Percentiles rank a stretch among this genome's conserved stretches.
Evolutionary conservation across 768 basidiomycete species (phyloP).

Genomic region (Rhodosporidiobolus sp.): DNA sequence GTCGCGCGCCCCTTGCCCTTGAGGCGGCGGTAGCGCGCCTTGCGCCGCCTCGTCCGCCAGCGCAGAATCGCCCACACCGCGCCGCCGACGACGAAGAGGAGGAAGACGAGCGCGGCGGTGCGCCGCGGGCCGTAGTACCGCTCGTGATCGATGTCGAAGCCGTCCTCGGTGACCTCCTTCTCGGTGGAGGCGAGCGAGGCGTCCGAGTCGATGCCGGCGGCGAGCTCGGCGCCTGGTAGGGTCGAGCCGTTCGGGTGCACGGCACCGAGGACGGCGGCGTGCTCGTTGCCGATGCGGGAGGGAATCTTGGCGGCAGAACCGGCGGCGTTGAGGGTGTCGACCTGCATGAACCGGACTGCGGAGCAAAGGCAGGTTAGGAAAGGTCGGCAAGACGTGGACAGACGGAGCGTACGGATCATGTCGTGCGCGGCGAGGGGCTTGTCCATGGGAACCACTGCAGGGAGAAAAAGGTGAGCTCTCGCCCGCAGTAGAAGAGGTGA

Average conservation of each 20-base stretch:
- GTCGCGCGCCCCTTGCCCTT: conserved; percentile 23
- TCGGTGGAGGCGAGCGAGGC: neutral
- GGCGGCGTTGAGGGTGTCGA: conserved; percentile 76
- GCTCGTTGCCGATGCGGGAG: conserved; percentile 68
- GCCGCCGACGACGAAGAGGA: conserved; percentile 28
- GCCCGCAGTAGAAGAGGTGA: neutral
- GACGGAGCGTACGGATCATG: conserved; percentile 64
- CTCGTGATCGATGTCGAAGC: conserved; percentile 42
- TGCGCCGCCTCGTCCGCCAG: conserved; percentile 14
- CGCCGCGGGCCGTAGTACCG: conserved; percentile 42
- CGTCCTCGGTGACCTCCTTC: conserved; percentile 19
- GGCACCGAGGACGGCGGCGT: conserved; percentile 52
- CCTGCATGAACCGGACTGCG: conserved; percentile 80
- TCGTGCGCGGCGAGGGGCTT: conserved; percentile 84
- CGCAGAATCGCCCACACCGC: conserved; percentile 22
- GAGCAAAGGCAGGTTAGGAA: neutral
- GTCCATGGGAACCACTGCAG: conserved; percentile 57
- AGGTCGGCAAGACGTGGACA: neutral
- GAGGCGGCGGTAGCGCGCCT: neutral
- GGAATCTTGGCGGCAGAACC: conserved; percentile 78
- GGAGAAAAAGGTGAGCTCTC: too few species aligned
- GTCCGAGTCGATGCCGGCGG: neutral
- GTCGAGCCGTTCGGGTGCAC: conserved; percentile 43
- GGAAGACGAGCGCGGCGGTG: conserved; percentile 40
- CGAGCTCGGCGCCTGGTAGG: neutral